Base-by-base conservation (phyloP, 352 stramenopile species). In the Phytophthora podocarpi region DNA sequence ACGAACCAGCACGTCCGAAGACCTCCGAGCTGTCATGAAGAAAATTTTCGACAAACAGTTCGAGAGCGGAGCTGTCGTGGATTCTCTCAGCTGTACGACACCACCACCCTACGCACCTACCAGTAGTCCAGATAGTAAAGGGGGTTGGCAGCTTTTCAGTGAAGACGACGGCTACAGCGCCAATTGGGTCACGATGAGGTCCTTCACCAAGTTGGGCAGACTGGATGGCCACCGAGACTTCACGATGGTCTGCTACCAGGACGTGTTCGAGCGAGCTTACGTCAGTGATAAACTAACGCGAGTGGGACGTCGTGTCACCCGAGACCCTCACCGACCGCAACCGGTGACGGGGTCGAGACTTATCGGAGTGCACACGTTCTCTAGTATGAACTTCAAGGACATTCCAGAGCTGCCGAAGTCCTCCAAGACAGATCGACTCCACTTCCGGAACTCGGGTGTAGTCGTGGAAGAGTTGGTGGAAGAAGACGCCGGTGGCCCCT, bases 331-430 rank as follows among this genome's bases (percentile, higher is more conserved):
- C n/a, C 35, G 41, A 35, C 48, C 21, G 31, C 49, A 58, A 31
- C 53, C 53, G 2, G 47, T 57, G 5, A 69, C 55, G 13, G 51
- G 36, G 5, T 67, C 63, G 1, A 45, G 53, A 40, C 49, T 89
- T 20, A 53, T 89, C 10, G 80, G 80, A 23, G 75, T 89, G 10
- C 78, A 89, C 58, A 76, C 70, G 23, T 57, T 86, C 31, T 74
- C 73, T 11, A 87, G 76, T 37, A 80, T 89, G 64, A 87, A 87
- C 59, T 89, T 89, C 26, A 76, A 75, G 46, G 78, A 87, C 40
- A 75, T 89, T 16, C 80, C 80, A 0, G 64, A 79, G 37, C 63
- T 86, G 45, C 80, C 80, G 5, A 74, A 72, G 43, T 67, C 36
- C 5, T 73, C 66, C 13, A 74, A 77, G 42, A 85, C 78, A 31